phyloP scores from a whole-genome alignment of 345 rosid genomes.

The Cochlearia excelsa region DNA sequence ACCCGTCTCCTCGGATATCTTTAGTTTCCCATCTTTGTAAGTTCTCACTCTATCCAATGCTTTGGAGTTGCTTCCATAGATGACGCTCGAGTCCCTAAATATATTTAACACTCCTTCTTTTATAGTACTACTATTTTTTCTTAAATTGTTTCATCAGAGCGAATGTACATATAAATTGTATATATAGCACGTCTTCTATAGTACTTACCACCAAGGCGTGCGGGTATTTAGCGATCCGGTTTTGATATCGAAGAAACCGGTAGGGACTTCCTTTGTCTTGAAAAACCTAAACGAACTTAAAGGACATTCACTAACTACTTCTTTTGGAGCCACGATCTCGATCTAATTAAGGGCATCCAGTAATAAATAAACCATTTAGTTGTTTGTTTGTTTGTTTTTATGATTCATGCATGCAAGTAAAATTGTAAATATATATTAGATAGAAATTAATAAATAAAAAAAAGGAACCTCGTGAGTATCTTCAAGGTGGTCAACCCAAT shows the following conservation, averaged over 20 bases:
- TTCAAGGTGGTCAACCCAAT: slow-evolving; percentile 66
- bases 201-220: slow-evolving; percentile 60
- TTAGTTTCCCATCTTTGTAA: slow-evolving; percentile 53
- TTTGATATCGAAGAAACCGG: slow-evolving; percentile 46
- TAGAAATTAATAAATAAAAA: too few species aligned
- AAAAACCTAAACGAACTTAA: slow-evolving; percentile 48
- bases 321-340: slow-evolving; percentile 49
- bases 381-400: too few species aligned
- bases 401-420: too few species aligned
- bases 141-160: too few species aligned
- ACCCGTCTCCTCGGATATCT: slow-evolving; percentile 44
- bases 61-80: slow-evolving; percentile 47
- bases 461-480: slow-evolving; percentile 47
- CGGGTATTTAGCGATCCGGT: slow-evolving; percentile 45
- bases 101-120: too few species aligned
- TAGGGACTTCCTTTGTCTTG: slow-evolving; percentile 49
- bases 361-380: too few species aligned
- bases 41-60: slow-evolving; percentile 43
- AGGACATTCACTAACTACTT: slow-evolving; percentile 49
- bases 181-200: too few species aligned
- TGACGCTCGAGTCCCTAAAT: slow-evolving; percentile 56
- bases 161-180: too few species aligned
- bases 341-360: slow-evolving; percentile 30
- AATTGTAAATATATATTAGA: too few species aligned
- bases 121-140: too few species aligned